Evolutionary conservation across 441 rosid genomes (phyloP), one percentile per base, ranked within the genome.

Genomic region (Pelargonium cotyledonis): DNA sequence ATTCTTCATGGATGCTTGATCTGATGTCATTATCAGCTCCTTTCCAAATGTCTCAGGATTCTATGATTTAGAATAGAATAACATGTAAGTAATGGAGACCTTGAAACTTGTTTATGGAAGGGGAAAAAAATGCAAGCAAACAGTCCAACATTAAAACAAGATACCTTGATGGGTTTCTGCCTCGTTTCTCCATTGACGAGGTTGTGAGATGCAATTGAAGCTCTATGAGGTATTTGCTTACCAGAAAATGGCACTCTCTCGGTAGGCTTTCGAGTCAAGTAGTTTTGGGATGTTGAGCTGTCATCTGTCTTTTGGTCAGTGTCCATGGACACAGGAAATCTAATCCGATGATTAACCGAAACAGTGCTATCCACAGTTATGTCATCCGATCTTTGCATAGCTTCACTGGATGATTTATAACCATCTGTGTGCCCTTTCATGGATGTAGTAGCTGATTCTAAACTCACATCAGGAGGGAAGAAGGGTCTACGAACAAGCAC

Each of bases 21-120:
- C 98, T 41, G 98, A 95, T 43, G 99, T 95, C 99, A 92, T 95
- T 71, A 95, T 86, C 75, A 95, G 72, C 88, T 95, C 98, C 69
- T 92, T 92, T 66, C 89, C 96, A 68, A 95, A 86, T 23, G 96
- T 90, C 74, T 90, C 95, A 38, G 84, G 71, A 65, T 74, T 84
- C 96, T 90, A 85, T 74, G 70, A 76, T 63, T 81, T 72, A 75
- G 70, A 38, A 46, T 2, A 47, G 51, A n/a, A n/a, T n/a, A n/a
- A n/a, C 51, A 66, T 38, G 16, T 31, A 3, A 63, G 14, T 65
- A 72, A 55, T 55, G 62, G 19, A 18, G 18, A 21, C 18, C 62
- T 35, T 35, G 40, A 35, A 35, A 35, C 40, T 35, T 35, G 40
- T 35, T 35, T 35, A 35, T 29, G 8, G 38, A 46, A 66, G 10